Percentiles rank a stretch among this genome's conserved stretches.
Evolutionary conservation across 2,329 filamentous ascomycete species (phyloP).

Genomic region (Sodiomyces alkalinus): DNA sequence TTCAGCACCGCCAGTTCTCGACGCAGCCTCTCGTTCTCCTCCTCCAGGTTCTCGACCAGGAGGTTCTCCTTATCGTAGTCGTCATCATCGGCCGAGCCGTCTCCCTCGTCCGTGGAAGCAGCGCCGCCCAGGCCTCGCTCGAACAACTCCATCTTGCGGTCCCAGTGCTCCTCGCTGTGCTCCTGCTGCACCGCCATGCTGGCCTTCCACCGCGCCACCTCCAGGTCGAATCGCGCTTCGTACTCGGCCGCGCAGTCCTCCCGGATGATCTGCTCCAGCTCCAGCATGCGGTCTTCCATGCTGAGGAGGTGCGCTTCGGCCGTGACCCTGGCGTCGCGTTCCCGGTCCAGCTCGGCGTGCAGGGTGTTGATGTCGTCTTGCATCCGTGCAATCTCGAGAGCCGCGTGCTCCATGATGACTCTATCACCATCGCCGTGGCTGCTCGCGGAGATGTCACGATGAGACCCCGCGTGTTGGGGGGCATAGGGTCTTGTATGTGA

Average conservation of each 20-base stretch:
- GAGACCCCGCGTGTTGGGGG: slow-evolving; percentile 9
- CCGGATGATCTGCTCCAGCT: slow-evolving; percentile 68
- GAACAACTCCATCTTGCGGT: slow-evolving; percentile 64
- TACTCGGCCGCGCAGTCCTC: slow-evolving; percentile 84
- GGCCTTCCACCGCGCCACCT: slow-evolving; percentile 68
- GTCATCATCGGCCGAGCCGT: slow-evolving; percentile 29
- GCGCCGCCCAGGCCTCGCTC: slow-evolving; percentile 29
- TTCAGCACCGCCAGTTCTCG: slow-evolving; percentile 49
- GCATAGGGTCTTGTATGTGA: slow-evolving; percentile 4
- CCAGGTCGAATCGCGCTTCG: slow-evolving; percentile 58
- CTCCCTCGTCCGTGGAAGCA: slow-evolving; percentile 17
- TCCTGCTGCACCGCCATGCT: slow-evolving; percentile 68
- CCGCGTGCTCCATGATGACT: slow-evolving; percentile 68
- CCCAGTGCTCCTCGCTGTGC: slow-evolving; percentile 68
- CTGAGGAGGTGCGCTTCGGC: slow-evolving; percentile 60
- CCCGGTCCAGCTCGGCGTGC: slow-evolving; percentile 51
- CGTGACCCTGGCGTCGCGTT: slow-evolving; percentile 53
- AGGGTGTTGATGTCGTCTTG: slow-evolving; percentile 63
- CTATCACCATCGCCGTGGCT: slow-evolving; percentile 32
- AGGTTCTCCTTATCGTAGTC: slow-evolving; percentile 47
- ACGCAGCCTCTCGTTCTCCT: slow-evolving; percentile 56
- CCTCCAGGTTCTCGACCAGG: slow-evolving; percentile 46
- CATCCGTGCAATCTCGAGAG: slow-evolving; percentile 68
- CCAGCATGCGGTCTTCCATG: slow-evolving; percentile 48
- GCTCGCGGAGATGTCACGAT: slow-evolving; percentile 24